phyloP scores from a whole-genome alignment of 1,139 yeast genomes.

The Saccharomyces hybrid region DNA sequence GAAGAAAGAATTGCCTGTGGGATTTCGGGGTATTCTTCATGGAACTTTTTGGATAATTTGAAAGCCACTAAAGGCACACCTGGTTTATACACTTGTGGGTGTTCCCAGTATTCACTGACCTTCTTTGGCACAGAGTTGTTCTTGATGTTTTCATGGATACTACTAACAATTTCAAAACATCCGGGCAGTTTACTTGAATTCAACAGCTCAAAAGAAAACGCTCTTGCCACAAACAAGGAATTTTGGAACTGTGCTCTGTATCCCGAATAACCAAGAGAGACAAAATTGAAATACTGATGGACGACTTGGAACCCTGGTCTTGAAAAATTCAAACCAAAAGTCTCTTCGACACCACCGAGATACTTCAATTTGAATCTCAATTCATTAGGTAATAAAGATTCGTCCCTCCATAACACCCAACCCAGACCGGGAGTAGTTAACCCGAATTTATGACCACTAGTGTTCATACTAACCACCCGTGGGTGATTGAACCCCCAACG shows the following conservation, averaged over 20 bases:
- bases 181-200: slow-evolving; percentile 49
- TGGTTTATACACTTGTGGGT: slow-evolving; percentile 41
- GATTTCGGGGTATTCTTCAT: slow-evolving; percentile 59
- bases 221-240: slow-evolving; percentile 39
- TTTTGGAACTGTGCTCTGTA: slow-evolving; percentile 54
- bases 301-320: slow-evolving; percentile 89
- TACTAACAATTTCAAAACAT: slow-evolving; percentile 67
- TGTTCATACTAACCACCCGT: slow-evolving; percentile 76
- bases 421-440: slow-evolving; percentile 86
- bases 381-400: slow-evolving; percentile 55
- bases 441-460: slow-evolving; percentile 92
- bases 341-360: slow-evolving; percentile 83
- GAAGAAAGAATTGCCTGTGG: slow-evolving; percentile 78
- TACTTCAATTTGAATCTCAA: slow-evolving; percentile 74
- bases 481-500: slow-evolving; percentile 76
- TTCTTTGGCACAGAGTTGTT: slow-evolving; percentile 14
- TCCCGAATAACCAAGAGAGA: slow-evolving; percentile 64
- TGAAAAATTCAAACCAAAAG: slow-evolving; percentile 79
- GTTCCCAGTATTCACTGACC: slow-evolving; percentile 17
- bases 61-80: slow-evolving; percentile 91
- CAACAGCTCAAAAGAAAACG: slow-evolving; percentile 21
- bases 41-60: slow-evolving; percentile 55
- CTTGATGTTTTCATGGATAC: slow-evolving; percentile 53
- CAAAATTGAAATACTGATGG: slow-evolving; percentile 77
- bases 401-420: slow-evolving; percentile 80